These are phyloP conservation scores for Trypanosoma mega DNA, from an alignment of 208 protist species.

Conservation along the genomic window DNA sequence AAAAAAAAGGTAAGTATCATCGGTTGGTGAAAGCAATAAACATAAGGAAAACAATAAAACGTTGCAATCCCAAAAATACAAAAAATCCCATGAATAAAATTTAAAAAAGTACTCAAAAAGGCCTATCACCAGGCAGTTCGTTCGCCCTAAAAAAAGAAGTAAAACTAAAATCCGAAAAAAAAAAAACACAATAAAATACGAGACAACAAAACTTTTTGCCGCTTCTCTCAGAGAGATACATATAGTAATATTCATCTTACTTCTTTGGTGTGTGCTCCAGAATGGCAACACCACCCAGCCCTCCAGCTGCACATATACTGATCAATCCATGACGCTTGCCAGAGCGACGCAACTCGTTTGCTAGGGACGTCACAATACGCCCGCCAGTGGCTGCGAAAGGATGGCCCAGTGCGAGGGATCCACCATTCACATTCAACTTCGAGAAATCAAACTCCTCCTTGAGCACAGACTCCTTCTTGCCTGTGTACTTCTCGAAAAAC, in stretches of 20 bases:
- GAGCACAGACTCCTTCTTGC: constrained; percentile 32
- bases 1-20: too few species aligned
- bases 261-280: constrained; percentile 61
- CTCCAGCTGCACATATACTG: constrained; percentile 89
- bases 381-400: constrained; percentile 89
- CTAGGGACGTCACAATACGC: constrained; percentile 66
- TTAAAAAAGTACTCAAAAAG: too few species aligned
- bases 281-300: constrained; percentile 70
- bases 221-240: neutral
- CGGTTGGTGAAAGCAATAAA: too few species aligned
- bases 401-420: constrained; percentile 82
- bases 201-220: neutral
- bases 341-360: constrained; percentile 77
- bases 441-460: constrained; percentile 55
- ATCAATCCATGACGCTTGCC: constrained; percentile 77
- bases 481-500: constrained; percentile 64
- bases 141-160: too few species aligned
- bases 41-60: too few species aligned
- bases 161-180: too few species aligned
- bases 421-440: constrained; percentile 81
- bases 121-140: too few species aligned
- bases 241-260: constrained; percentile 1
- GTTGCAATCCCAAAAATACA: too few species aligned
- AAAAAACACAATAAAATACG: neutral
- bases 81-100: too few species aligned